Conservation (phyloP, 768 basidiomycete species). For the Gymnopilus dilepis region DNA sequence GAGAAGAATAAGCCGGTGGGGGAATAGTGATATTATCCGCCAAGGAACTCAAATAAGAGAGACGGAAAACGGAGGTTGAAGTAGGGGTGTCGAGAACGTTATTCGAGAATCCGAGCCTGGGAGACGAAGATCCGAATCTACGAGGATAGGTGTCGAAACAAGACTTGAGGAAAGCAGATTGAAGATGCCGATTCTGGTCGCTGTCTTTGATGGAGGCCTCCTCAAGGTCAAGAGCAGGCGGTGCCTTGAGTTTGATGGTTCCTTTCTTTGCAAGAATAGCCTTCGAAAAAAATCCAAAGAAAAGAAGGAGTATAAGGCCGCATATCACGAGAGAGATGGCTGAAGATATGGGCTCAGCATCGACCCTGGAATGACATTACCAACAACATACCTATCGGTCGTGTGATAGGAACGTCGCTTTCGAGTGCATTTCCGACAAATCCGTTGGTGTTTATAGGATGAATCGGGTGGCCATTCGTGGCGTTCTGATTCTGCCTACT, state of each 20-base stretch:
- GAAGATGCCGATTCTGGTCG: background rate
- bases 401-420: background rate
- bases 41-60: background rate
- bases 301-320: background rate
- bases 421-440: background rate
- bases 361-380: background rate
- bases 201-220: background rate
- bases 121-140: background rate
- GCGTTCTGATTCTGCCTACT: background rate
- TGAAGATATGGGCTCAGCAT: background rate
- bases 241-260: too few relatives aligned
- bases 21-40: slow-evolving; percentile 2
- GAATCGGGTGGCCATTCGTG: background rate
- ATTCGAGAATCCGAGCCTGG: background rate
- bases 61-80: background rate
- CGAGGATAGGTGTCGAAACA: slow-evolving; percentile 13
- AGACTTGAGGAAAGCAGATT: slow-evolving; percentile 13
- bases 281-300: background rate
- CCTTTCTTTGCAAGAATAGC: background rate
- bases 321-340: background rate
- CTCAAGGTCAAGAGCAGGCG: background rate
- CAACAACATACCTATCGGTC: background rate
- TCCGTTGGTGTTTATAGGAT: background rate
- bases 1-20: slow-evolving; percentile 16
- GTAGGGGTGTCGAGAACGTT: background rate